phyloP scores from a whole-genome alignment of 2,329 filamentous ascomycete species.

The Microdochium paspali region DNA sequence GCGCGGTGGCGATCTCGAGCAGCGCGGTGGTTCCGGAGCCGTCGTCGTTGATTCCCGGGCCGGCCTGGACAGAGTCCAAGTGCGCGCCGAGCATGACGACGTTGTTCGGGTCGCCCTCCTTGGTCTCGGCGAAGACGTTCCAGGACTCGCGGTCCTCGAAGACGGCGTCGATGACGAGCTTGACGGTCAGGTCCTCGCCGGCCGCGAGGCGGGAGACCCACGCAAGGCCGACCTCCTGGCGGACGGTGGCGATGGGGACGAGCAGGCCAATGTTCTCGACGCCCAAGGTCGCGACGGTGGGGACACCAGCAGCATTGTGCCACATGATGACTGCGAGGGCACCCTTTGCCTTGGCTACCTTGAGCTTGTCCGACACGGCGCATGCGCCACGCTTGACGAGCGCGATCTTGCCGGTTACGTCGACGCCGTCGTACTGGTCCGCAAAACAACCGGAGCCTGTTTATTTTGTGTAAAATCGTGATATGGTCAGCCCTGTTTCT shows the following conservation, averaged over 20 bases:
- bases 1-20: slow-evolving; percentile 25
- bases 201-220: slow-evolving; percentile 23
- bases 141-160: slow-evolving; percentile 25
- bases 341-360: slow-evolving; percentile 30
- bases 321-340: slow-evolving; percentile 44
- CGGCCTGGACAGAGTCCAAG: slow-evolving; percentile 27
- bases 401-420: slow-evolving; percentile 31
- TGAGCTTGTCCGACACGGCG: slow-evolving; percentile 31
- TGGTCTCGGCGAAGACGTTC: slow-evolving; percentile 33
- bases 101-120: slow-evolving; percentile 30
- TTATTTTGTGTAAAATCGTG: no score
- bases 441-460: slow-evolving; percentile 30
- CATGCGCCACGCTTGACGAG: slow-evolving; percentile 35
- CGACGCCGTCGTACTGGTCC: slow-evolving; percentile 33
- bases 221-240: slow-evolving; percentile 21
- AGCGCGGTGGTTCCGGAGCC: slow-evolving; percentile 27
- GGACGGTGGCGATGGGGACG: slow-evolving; percentile 25
- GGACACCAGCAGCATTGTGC: slow-evolving; percentile 44
- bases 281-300: slow-evolving; percentile 42
- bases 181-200: slow-evolving; percentile 23
- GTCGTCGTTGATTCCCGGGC: slow-evolving; percentile 31
- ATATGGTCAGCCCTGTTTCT: no score
- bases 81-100: slow-evolving; percentile 32
- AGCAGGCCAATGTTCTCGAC: slow-evolving; percentile 25
- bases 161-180: slow-evolving; percentile 25